Evolutionary conservation across 2,329 filamentous ascomycete genomes (phyloP).

Genomic region (Fusarium marasasianum): DNA sequence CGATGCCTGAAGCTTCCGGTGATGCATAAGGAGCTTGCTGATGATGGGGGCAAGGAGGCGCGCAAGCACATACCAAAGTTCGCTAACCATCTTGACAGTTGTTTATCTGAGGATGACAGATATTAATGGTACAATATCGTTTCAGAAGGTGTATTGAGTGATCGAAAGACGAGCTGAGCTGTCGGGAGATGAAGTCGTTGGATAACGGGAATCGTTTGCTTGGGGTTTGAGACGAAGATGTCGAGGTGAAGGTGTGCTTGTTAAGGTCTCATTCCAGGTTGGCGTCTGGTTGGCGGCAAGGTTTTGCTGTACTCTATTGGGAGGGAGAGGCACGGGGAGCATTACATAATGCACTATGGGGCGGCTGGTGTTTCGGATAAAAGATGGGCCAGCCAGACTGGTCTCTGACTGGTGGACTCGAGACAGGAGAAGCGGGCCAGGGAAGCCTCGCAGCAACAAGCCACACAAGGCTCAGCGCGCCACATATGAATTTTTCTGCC

Average conservation of each 20-base stretch:
- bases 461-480: conserved; percentile 33
- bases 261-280: conserved; percentile 53
- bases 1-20: conserved; percentile 44
- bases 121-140: conserved; percentile 27
- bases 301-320: conserved; percentile 51
- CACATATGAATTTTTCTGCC: conserved; percentile 40
- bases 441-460: conserved; percentile 10
- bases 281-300: conserved; percentile 52
- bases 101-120: conserved; percentile 37
- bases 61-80: conserved; percentile 78
- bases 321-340: conserved; percentile 40
- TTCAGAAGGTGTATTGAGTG: conserved; percentile 23
- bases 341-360: conserved; percentile 46
- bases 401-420: neutral
- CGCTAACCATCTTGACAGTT: conserved; percentile 74
- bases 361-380: conserved; percentile 31
- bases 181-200: conserved; percentile 41
- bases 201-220: conserved; percentile 36
- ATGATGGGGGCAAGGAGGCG: conserved; percentile 46
- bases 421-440: neutral
- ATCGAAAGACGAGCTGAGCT: conserved; percentile 22
- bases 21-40: conserved; percentile 45
- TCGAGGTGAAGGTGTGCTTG: conserved; percentile 43
- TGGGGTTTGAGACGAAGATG: conserved; percentile 39
- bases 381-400: conserved; percentile 9